These are phyloP conservation scores for Xylariales sp. DNA, from an alignment of 2,329 filamentous ascomycete species.

Conservation along the genomic window DNA sequence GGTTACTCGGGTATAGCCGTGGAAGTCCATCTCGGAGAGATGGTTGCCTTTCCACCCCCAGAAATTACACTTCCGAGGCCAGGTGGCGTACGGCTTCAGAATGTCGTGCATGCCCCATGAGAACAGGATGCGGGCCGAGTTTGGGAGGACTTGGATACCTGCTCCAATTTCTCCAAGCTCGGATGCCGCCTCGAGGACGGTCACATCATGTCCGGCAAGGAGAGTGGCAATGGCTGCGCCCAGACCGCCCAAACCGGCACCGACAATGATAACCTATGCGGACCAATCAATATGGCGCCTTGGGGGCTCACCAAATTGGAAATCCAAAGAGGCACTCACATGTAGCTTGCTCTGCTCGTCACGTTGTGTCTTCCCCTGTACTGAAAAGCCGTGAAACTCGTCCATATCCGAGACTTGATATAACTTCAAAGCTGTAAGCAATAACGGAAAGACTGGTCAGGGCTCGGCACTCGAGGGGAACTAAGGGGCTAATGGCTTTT, in stretches of 20 bases:
- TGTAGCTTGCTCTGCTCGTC: conserved; percentile 37
- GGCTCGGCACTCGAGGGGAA: neutral
- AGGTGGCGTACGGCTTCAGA: conserved; percentile 55
- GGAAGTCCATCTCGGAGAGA: conserved; percentile 61
- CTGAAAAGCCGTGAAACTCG: neutral
- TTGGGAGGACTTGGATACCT: conserved; percentile 63
- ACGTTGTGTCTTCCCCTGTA: conserved; percentile 27
- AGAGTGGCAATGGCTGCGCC: conserved; percentile 60
- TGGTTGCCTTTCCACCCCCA: conserved; percentile 64
- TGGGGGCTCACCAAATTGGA: too few relatives aligned
- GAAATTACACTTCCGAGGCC: conserved; percentile 59
- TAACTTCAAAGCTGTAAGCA: too few relatives aligned
- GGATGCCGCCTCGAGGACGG: conserved; percentile 59
- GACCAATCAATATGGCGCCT: neutral
- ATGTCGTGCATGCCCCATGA: conserved; percentile 60
- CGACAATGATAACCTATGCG: conserved; percentile 60
- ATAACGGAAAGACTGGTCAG: too few relatives aligned
- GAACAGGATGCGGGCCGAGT: conserved; percentile 59
- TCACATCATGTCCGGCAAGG: conserved; percentile 60
- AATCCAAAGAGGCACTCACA: conserved; percentile 4
- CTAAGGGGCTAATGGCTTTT: neutral
- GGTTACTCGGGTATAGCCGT: conserved; percentile 50
- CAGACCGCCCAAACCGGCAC: conserved; percentile 67
- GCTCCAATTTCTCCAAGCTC: conserved; percentile 62
- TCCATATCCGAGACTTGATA: conserved; percentile 2